phyloP scores from a whole-genome alignment of 164 flowering plant species.

The Kingdonia uniflora region DNA sequence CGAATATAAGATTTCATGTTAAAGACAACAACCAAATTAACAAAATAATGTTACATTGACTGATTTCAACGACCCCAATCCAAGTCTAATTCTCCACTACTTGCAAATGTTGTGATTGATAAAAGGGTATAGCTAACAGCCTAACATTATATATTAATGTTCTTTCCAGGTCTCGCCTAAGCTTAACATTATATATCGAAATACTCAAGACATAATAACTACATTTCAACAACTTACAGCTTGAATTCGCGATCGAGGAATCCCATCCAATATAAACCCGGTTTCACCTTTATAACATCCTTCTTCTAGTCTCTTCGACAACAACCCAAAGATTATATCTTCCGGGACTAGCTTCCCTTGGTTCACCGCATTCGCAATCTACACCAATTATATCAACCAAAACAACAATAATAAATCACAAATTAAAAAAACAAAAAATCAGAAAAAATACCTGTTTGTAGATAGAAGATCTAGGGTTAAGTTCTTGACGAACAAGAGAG shows the following conservation, averaged over 20 bases:
- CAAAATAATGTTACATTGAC: no score
- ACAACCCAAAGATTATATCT: conserved; percentile 64
- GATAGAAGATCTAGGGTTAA: conserved; percentile 62
- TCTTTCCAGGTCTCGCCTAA: no score
- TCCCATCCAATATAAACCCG: conserved; percentile 93
- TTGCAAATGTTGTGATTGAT: no score
- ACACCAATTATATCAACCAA: not conserved
- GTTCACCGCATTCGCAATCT: conserved; percentile 81
- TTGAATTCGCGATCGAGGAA: conserved; percentile 66
- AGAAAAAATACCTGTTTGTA: conserved; percentile 54
- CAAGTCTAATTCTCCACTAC: no score
- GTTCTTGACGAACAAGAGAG: conserved; percentile 72
- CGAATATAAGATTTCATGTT: no score
- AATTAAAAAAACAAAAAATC: not conserved
- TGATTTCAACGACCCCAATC: no score
- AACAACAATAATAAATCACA: not conserved
- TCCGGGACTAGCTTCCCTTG: conserved; percentile 81
- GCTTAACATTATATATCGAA: no score
- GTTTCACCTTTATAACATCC: conserved; percentile 70
- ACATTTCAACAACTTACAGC: conserved; percentile 77
- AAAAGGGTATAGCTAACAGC: no score
- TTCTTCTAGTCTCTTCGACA: conserved; percentile 85
- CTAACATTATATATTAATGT: no score
- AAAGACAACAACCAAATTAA: no score
- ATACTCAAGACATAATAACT: no score